Percentiles rank a stretch among this genome's conserved stretches.
phyloP scores from a whole-genome alignment of 2,329 filamentous ascomycete genomes.

The Curvularia eragrostidis region DNA sequence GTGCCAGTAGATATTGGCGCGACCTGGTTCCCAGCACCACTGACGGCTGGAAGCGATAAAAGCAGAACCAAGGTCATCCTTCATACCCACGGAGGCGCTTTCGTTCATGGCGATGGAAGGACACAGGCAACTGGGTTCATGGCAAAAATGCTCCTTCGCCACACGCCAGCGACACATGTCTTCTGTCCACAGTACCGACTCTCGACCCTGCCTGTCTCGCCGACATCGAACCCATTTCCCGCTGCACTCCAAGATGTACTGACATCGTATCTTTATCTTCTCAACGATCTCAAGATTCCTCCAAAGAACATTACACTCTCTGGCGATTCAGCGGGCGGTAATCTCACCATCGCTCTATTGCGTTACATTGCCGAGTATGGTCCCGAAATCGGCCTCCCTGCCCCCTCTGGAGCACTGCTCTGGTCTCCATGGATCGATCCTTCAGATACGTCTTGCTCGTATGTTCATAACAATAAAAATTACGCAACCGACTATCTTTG shows the following conservation, averaged over 20 bases:
- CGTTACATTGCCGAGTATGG: conserved; percentile 56
- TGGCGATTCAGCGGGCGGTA: conserved; percentile 60
- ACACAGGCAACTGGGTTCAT: conserved; percentile 43
- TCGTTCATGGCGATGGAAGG: conserved; percentile 50
- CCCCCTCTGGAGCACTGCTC: conserved; percentile 50
- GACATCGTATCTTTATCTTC: conserved; percentile 56
- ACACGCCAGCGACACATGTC: conserved; percentile 50
- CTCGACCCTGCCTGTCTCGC: conserved; percentile 47
- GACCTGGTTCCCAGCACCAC: conserved; percentile 52
- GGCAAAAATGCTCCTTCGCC: conserved; percentile 43
- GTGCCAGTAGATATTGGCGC: conserved; percentile 50
- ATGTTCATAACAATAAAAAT: conserved; percentile 42
- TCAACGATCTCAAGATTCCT: conserved; percentile 51
- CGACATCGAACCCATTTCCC: conserved; percentile 55
- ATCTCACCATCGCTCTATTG: conserved; percentile 55
- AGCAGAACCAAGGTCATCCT: conserved; percentile 48
- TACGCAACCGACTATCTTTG: conserved; percentile 53
- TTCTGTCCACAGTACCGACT: conserved; percentile 59
- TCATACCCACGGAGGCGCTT: conserved; percentile 60
- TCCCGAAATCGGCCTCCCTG: conserved; percentile 37
- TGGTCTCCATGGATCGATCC: conserved; percentile 56
- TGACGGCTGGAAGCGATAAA: conserved; percentile 20
- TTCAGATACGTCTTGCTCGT: conserved; percentile 30
- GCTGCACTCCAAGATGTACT: conserved; percentile 60
- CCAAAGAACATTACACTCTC: conserved; percentile 53